A percentile compares a stretch with the other conserved stretches of the same genome.
Conservation (phyloP, 2,329 filamentous ascomycete genomes). For the Neofusicoccum laricinum region DNA sequence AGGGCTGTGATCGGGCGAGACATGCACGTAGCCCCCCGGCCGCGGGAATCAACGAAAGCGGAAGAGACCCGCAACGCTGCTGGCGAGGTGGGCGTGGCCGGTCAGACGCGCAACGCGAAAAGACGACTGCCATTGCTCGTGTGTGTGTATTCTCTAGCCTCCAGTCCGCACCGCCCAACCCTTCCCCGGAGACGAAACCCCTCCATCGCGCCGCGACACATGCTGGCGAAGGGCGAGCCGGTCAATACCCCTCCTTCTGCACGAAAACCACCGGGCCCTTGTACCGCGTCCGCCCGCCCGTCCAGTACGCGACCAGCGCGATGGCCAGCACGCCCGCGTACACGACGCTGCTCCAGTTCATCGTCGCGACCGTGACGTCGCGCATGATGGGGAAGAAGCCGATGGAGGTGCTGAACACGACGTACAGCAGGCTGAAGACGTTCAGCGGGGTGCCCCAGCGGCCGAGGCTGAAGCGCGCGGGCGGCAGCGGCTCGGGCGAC, state of each 20-base stretch:
- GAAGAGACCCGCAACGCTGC: no score
- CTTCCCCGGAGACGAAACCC: no score
- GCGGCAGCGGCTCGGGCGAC: neutral
- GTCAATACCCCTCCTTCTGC: neutral
- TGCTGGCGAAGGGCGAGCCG: no score
- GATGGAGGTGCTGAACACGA: conserved; percentile 38
- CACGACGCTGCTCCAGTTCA: conserved; percentile 38
- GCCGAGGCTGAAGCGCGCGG: conserved; percentile 4
- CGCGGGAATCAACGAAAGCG: no score
- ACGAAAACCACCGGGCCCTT: conserved; percentile 26
- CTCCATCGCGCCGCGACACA: no score
- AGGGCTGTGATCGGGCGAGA: no score
- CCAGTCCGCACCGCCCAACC: no score
- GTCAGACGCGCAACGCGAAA: no score
- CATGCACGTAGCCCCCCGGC: no score
- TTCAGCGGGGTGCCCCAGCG: neutral
- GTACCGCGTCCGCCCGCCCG: conserved; percentile 32
- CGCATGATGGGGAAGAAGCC: conserved; percentile 34
- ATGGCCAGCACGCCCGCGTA: conserved; percentile 28
- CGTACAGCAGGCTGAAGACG: conserved; percentile 33
- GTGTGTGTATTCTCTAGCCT: no score
- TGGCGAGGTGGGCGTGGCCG: no score
- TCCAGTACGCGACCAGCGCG: conserved; percentile 27
- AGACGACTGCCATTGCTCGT: no score
- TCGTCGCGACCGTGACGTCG: conserved; percentile 21